Conservation (phyloP, 495 filamentous ascomycete genomes). For the Penicillium parvum region DNA sequence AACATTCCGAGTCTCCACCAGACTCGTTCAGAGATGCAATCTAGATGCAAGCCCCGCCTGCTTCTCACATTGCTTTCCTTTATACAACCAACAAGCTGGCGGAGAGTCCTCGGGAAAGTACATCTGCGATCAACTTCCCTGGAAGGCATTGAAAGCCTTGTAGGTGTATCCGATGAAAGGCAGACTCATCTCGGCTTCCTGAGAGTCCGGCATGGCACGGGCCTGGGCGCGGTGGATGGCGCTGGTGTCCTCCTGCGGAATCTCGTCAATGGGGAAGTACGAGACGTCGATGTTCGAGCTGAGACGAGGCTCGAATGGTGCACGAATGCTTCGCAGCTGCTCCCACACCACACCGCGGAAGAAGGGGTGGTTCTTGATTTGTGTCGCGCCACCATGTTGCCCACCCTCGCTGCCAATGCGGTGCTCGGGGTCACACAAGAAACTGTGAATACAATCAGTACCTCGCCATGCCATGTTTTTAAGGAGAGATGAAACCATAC, state of each 20-base stretch:
- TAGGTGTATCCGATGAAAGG: constrained; percentile 99
- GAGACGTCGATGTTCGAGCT: constrained; percentile 92
- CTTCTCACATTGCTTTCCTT: constrained; percentile 13
- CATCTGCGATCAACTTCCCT: constrained; percentile 29
- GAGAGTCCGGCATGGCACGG: constrained; percentile 55
- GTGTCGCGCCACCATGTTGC: constrained; percentile 68
- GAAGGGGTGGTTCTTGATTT: constrained; percentile 91
- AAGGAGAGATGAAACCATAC: constrained; percentile 37
- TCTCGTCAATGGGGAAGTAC: constrained; percentile 98
- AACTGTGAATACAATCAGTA: constrained; percentile 45
- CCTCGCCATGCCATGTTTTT: not conserved
- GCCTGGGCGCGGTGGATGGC: constrained; percentile 65
- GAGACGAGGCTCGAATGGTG: constrained; percentile 91
- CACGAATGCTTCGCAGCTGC: constrained; percentile 81
- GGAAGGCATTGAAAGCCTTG: constrained; percentile 90
- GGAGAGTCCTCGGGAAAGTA: constrained; percentile 7
- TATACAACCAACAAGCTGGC: not conserved
- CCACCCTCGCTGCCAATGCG: constrained; percentile 67
- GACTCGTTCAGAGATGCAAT: constrained; percentile 2
- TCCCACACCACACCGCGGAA: constrained; percentile 96
- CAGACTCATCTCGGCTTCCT: constrained; percentile 80
- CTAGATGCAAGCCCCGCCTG: constrained; percentile 39
- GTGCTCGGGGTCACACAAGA: constrained; percentile 87
- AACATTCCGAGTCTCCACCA: constrained; percentile 13
- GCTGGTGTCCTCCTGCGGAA: constrained; percentile 84